Evolutionary conservation across 495 filamentous ascomycete species (phyloP).

Genomic region (Staphylotrichum longicolle): DNA sequence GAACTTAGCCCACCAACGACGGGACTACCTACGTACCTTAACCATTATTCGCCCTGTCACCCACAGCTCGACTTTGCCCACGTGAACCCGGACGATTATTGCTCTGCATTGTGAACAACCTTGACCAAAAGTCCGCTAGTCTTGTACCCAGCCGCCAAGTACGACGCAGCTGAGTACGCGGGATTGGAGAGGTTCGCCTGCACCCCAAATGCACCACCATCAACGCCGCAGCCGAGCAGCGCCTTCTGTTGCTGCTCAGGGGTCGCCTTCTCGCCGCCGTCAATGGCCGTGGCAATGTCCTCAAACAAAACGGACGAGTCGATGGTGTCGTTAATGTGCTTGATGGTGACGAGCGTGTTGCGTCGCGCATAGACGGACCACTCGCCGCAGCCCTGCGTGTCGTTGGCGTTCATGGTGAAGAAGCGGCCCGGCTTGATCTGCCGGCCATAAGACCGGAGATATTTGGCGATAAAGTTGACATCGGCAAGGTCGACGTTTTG

Average conservation of each 20-base stretch:
- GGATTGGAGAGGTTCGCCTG: too few species aligned
- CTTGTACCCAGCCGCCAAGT: too few species aligned
- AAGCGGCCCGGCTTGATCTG: background rate
- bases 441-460: background rate
- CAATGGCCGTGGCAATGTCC: slow-evolving; percentile 6
- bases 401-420: background rate
- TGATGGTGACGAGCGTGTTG: background rate
- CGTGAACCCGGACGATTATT: too few species aligned
- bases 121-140: too few species aligned
- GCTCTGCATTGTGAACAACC: too few species aligned
- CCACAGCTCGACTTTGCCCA: too few species aligned
- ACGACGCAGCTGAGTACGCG: too few species aligned
- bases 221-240: too few species aligned
- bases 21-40: too few species aligned
- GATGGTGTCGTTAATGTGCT: background rate
- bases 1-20: too few species aligned
- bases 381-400: slow-evolving; percentile 2
- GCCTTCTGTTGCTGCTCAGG: background rate
- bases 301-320: background rate
- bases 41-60: too few species aligned
- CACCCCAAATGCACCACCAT: too few species aligned
- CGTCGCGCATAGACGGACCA: background rate
- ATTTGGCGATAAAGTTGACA: slow-evolving; percentile 1
- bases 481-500: background rate
- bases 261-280: background rate